Evolutionary conservation across 371 early-diverging fungal species (phyloP).

Genomic region (Mucor circinelloides): DNA sequence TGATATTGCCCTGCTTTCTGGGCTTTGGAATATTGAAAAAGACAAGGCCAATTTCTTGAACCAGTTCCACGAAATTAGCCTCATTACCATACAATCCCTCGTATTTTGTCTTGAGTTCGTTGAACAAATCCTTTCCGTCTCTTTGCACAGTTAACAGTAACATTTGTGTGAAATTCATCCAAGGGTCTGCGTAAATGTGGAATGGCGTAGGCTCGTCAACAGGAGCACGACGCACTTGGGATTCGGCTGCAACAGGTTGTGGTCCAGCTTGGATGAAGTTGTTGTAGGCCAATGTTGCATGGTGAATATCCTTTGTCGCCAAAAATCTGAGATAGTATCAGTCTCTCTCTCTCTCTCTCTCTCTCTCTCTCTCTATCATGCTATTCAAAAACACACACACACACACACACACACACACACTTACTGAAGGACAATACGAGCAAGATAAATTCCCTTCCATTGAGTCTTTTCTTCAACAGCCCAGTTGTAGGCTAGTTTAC

Average conservation of each 20-base stretch:
- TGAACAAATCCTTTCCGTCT: constrained; percentile 63
- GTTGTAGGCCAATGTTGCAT: constrained; percentile 68
- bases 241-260: constrained; percentile 32
- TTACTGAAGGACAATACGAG: constrained; percentile 82
- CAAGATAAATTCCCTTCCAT: constrained; percentile 75
- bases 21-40: constrained; percentile 72
- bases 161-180: constrained; percentile 74
- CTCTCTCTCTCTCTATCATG: too few relatives aligned
- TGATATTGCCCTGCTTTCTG: constrained; percentile 66
- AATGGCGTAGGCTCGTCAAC: constrained; percentile 38
- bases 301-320: constrained; percentile 70
- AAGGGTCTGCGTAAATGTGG: constrained; percentile 58
- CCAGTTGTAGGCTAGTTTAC: constrained; percentile 77
- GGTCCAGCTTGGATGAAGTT: constrained; percentile 53
- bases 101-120: constrained; percentile 58
- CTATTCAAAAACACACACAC: too few relatives aligned
- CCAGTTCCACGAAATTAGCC: constrained; percentile 48
- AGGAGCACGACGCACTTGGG: constrained; percentile 40
- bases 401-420: background rate
- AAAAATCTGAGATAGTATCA: constrained; percentile 40
- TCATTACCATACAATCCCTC: constrained; percentile 40
- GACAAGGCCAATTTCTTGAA: constrained; percentile 67
- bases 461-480: constrained; percentile 48
- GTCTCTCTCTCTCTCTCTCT: background rate
- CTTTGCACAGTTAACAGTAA: constrained; percentile 72